Percentiles rank a stretch among this genome's conserved stretches.
Evolutionary conservation across 2,329 filamentous ascomycete species (phyloP).

Genomic region (Cytospora mali): DNA sequence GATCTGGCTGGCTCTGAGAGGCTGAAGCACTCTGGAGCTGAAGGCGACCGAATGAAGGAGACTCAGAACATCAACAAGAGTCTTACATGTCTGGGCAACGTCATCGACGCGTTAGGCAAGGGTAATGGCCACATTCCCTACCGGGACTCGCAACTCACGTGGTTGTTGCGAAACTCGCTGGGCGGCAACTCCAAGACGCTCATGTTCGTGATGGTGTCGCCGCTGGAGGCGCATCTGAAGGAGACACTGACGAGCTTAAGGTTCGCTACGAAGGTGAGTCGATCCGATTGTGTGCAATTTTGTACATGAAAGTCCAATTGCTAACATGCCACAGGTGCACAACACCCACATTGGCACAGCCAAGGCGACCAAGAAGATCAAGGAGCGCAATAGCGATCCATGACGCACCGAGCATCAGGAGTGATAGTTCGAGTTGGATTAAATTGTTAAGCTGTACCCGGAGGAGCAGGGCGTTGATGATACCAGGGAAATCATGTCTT

Average conservation of each 20-base stretch:
- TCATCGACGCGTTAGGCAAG: slow-evolving; percentile 88
- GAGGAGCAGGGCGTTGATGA: neutral
- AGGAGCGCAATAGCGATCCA: slow-evolving; percentile 40
- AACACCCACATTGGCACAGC: slow-evolving; percentile 93
- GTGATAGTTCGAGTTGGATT: neutral
- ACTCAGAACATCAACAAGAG: slow-evolving; percentile 98
- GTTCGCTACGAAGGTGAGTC: slow-evolving; percentile 86
- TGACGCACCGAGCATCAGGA: slow-evolving; percentile 26
- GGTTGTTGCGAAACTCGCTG: slow-evolving; percentile 90
- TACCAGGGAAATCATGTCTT: neutral
- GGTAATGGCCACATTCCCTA: slow-evolving; percentile 88
- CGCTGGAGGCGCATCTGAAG: slow-evolving; percentile 83
- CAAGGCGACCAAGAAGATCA: slow-evolving; percentile 70
- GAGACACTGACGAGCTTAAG: slow-evolving; percentile 94
- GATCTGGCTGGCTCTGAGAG: slow-evolving; percentile 93
- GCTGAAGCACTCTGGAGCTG: slow-evolving; percentile 81
- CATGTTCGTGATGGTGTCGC: slow-evolving; percentile 99
- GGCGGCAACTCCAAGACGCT: slow-evolving; percentile 96
- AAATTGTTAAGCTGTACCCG: neutral
- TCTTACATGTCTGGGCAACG: slow-evolving; percentile 87
- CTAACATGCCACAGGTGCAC: slow-evolving; percentile 58
- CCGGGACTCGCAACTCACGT: slow-evolving; percentile 94
- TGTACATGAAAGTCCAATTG: neutral
- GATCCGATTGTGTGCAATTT: neutral
- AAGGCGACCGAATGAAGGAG: slow-evolving; percentile 86